These are phyloP conservation scores for Kazachstania psychrophila DNA, from an alignment of 805 yeast genomes.

Conservation along the genomic window DNA sequence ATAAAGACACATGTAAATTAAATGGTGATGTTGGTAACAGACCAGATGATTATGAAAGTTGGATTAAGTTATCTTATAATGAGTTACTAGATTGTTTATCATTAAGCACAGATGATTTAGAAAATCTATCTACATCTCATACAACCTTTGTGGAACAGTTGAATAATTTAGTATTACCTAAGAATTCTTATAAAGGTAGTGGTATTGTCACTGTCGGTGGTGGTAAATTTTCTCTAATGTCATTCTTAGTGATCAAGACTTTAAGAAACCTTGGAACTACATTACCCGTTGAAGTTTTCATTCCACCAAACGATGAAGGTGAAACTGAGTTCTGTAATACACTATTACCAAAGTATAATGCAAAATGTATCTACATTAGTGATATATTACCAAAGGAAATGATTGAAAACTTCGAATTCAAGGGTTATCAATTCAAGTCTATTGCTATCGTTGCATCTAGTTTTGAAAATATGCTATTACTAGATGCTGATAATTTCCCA, in stretches of 20 bases:
- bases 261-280: conserved; percentile 57
- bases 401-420: conserved; percentile 35
- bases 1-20: conserved; percentile 13
- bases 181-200: conserved; percentile 33
- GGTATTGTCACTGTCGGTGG: conserved; percentile 72
- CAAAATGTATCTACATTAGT: conserved; percentile 48
- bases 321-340: conserved; percentile 59
- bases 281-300: conserved; percentile 73
- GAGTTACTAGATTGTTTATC: conserved; percentile 20
- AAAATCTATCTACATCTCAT: conserved; percentile 15
- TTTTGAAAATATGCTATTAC: conserved; percentile 59
- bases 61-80: conserved; percentile 15
- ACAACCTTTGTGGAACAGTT: conserved; percentile 11
- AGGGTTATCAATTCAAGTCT: conserved; percentile 57
- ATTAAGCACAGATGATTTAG: conserved; percentile 12
- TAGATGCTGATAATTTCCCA: conserved; percentile 74
- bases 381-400: conserved; percentile 40
- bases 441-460: conserved; percentile 64
- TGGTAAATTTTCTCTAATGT: conserved; percentile 56
- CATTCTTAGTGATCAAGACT: conserved; percentile 43
- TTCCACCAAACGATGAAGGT: conserved; percentile 58
- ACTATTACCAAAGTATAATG: conserved; percentile 53
- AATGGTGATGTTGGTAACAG: conserved; percentile 19
- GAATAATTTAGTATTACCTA: conserved; percentile 13
- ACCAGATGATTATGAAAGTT: conserved; percentile 14